Conservation (phyloP, 2,329 filamentous ascomycete species). For the Clonostachys solani region DNA sequence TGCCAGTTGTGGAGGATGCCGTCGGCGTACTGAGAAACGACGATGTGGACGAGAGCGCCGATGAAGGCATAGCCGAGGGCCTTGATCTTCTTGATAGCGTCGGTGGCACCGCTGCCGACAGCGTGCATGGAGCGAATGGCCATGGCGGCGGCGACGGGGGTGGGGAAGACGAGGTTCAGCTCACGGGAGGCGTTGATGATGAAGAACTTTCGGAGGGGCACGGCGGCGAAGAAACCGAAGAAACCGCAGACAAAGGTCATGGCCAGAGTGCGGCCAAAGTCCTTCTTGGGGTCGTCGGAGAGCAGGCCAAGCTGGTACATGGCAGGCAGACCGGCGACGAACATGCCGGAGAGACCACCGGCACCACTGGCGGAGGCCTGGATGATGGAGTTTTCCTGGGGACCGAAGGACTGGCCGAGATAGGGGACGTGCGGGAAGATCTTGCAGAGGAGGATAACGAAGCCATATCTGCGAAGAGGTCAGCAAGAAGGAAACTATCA, state of each 20-base stretch:
- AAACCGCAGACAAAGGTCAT: slow-evolving; percentile 59
- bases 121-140: slow-evolving; percentile 61
- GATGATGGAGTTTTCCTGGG: slow-evolving; percentile 59
- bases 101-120: slow-evolving; percentile 41
- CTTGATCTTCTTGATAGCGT: slow-evolving; percentile 53
- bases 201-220: slow-evolving; percentile 63
- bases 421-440: slow-evolving; percentile 42
- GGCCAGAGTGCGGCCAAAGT: slow-evolving; percentile 54
- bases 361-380: slow-evolving; percentile 57
- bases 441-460: slow-evolving; percentile 49
- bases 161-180: slow-evolving; percentile 55
- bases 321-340: slow-evolving; percentile 55
- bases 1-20: slow-evolving; percentile 59
- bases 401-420: slow-evolving; percentile 50
- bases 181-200: slow-evolving; percentile 61
- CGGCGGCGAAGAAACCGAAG: slow-evolving; percentile 61
- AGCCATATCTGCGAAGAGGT: slow-evolving; percentile 31
- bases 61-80: slow-evolving; percentile 47
- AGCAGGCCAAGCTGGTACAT: slow-evolving; percentile 53
- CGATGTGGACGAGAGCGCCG: slow-evolving; percentile 44
- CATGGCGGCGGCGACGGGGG: slow-evolving; percentile 54
- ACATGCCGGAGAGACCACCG: slow-evolving; percentile 52
- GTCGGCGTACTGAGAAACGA: slow-evolving; percentile 53
- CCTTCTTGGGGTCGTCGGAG: slow-evolving; percentile 40
- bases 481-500: too few relatives aligned